These are phyloP conservation scores for Kodamaea arcana DNA, from an alignment of 1,139 yeast species.

Conservation along the genomic window DNA sequence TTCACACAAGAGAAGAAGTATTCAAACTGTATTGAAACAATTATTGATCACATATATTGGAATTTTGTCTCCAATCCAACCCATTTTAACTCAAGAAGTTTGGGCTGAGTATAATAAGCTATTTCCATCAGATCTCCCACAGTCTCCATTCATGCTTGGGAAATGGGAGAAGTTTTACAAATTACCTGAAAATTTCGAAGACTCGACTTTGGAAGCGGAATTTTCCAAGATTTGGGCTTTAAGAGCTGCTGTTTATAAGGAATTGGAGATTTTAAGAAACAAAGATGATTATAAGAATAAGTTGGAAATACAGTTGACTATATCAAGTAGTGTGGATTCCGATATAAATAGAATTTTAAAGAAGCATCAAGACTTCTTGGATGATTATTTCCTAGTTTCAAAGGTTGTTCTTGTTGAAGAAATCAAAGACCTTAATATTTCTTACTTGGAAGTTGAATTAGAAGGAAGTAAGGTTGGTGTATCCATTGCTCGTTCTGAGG, in stretches of 20 bases:
- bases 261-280: slow-evolving; percentile 30
- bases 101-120: slow-evolving; percentile 56
- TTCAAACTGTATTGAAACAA: slow-evolving; percentile 67
- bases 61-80: slow-evolving; percentile 75
- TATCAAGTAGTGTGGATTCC: slow-evolving; percentile 18
- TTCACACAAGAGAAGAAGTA: slow-evolving; percentile 54
- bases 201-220: slow-evolving; percentile 30
- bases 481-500: slow-evolving; percentile 40
- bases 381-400: slow-evolving; percentile 69
- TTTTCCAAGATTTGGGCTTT: slow-evolving; percentile 43
- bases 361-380: slow-evolving; percentile 28
- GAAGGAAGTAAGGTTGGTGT: slow-evolving; percentile 29
- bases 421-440: background rate
- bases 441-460: slow-evolving; percentile 15
- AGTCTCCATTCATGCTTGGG: slow-evolving; percentile 53
- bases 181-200: slow-evolving; percentile 24
- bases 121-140: slow-evolving; percentile 15
- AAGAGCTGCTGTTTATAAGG: slow-evolving; percentile 45
- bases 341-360: slow-evolving; percentile 12
- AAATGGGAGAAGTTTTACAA: slow-evolving; percentile 28
- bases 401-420: slow-evolving; percentile 37
- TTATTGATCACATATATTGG: slow-evolving; percentile 60
- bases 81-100: slow-evolving; percentile 80
- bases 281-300: slow-evolving; percentile 53
- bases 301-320: slow-evolving; percentile 52